phyloP scores from a whole-genome alignment of 495 filamentous ascomycete genomes.

The Aspergillus funiculosus region DNA sequence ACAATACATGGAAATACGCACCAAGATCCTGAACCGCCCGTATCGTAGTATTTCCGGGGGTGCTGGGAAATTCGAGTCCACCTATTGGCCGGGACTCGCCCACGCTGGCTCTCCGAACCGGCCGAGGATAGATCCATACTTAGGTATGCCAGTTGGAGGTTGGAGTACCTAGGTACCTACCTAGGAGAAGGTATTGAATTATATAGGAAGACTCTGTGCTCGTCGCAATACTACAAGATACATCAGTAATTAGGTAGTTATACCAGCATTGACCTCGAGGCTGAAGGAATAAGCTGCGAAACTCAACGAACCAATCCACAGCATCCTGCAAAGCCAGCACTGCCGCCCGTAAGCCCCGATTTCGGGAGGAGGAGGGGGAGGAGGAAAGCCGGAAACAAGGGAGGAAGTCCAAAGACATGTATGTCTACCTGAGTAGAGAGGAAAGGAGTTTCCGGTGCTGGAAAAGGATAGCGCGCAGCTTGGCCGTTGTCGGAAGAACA shows the following conservation, averaged over 20 bases:
- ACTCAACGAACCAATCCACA: constrained; percentile 22
- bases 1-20: too few species aligned
- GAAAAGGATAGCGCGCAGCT: constrained; percentile 20
- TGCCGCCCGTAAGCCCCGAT: constrained; percentile 26
- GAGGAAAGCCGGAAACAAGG: constrained; percentile 8
- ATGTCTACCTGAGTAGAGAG: too few species aligned
- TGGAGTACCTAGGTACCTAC: too few species aligned
- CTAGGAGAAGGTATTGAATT: too few species aligned
- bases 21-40: constrained; percentile 1
- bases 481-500: constrained; percentile 41
- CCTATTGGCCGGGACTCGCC: constrained; percentile 16
- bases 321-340: constrained; percentile 11
- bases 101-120: background rate
- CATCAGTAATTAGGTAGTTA: too few species aligned
- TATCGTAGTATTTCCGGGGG: constrained; percentile 16
- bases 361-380: constrained; percentile 29
- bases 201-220: too few species aligned
- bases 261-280: constrained; percentile 24
- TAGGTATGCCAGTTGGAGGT: too few species aligned
- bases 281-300: constrained; percentile 27
- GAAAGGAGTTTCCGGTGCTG: constrained; percentile 13
- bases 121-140: background rate
- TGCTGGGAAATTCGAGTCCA: background rate
- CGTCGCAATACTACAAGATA: too few species aligned
- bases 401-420: too few species aligned